A percentile compares a stretch with the other conserved stretches of the same genome.
Evolutionary conservation across 1,284 basidiomycete genomes (phyloP).

Genomic region (Melampsora abietis-canadensis): DNA sequence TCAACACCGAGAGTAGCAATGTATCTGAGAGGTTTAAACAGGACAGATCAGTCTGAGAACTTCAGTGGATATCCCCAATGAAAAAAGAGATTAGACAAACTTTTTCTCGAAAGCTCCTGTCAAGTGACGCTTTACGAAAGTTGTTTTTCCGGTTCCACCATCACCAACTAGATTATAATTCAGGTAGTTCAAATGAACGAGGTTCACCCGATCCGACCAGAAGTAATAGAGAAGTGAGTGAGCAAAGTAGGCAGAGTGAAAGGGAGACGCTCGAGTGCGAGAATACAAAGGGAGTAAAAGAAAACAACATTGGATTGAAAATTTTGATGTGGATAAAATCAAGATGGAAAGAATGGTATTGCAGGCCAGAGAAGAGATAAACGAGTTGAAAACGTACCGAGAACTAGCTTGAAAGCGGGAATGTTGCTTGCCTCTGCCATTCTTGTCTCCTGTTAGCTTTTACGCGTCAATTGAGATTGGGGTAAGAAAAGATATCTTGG

Average conservation of each 20-base stretch:
- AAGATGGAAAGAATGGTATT: not conserved
- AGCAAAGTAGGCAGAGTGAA: not conserved
- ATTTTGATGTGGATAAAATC: not conserved
- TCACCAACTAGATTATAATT: constrained; percentile 50
- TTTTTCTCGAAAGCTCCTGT: constrained; percentile 99
- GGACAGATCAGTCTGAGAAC: constrained; percentile 6
- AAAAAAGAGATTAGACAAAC: constrained; percentile 54
- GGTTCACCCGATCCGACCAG: not conserved
- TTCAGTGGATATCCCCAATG: not conserved
- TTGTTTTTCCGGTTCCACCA: constrained; percentile 55
- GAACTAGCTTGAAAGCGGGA: constrained; percentile 9
- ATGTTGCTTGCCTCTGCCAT: too few relatives aligned
- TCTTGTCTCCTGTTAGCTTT: too few relatives aligned
- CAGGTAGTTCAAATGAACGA: too few relatives aligned
- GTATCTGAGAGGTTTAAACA: constrained; percentile 20
- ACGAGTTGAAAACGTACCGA: not conserved
- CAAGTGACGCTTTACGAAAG: constrained; percentile 65
- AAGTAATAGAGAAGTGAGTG: not conserved
- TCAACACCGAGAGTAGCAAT: constrained; percentile 98
- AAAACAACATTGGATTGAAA: not conserved
- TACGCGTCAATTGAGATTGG: too few relatives aligned
- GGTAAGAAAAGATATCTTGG: too few relatives aligned
- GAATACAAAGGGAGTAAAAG: not conserved
- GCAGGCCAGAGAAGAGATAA: not conserved
- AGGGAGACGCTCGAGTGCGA: not conserved